Evolutionary conservation across 345 rosid genomes (phyloP).

Genomic region (Brassica carinata): DNA sequence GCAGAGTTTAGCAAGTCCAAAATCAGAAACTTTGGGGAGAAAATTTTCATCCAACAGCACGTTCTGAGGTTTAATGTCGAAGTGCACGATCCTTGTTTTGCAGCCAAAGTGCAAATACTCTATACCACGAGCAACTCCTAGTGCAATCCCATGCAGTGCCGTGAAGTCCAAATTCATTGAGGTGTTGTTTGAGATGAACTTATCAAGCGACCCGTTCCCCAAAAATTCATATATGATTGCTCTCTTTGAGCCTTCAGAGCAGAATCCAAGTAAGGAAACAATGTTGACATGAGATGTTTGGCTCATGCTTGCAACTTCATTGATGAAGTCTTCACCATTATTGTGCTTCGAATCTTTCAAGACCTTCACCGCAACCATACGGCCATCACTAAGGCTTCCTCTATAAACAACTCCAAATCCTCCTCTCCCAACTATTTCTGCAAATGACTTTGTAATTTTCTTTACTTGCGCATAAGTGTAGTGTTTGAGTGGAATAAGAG

Average conservation of each 20-base stretch:
- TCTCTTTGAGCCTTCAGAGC: constrained; percentile 38
- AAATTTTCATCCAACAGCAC: constrained; percentile 43
- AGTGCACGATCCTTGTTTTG: constrained; percentile 50
- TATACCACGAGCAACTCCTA: constrained; percentile 50
- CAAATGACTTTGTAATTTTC: not conserved
- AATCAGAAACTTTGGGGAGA: constrained; percentile 49
- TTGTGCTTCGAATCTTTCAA: not conserved
- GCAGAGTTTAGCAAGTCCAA: constrained; percentile 54
- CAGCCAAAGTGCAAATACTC: constrained; percentile 58
- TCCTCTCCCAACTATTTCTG: not conserved
- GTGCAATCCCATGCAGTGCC: constrained; percentile 19
- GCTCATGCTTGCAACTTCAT: not conserved
- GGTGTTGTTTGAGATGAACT: constrained; percentile 3
- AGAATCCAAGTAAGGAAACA: constrained; percentile 47
- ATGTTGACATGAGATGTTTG: constrained; percentile 45
- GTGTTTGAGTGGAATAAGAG: not conserved
- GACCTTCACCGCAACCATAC: not conserved
- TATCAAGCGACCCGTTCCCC: constrained; percentile 48
- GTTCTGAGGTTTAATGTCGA: constrained; percentile 55
- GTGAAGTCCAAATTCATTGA: not conserved
- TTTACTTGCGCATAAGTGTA: not conserved
- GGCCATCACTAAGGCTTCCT: not conserved
- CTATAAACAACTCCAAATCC: not conserved
- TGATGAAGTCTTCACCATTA: not conserved
- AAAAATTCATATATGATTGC: constrained; percentile 44